Base-by-base conservation (phyloP, 768 basidiomycete species). In the Aureoboletus auriporus region DNA sequence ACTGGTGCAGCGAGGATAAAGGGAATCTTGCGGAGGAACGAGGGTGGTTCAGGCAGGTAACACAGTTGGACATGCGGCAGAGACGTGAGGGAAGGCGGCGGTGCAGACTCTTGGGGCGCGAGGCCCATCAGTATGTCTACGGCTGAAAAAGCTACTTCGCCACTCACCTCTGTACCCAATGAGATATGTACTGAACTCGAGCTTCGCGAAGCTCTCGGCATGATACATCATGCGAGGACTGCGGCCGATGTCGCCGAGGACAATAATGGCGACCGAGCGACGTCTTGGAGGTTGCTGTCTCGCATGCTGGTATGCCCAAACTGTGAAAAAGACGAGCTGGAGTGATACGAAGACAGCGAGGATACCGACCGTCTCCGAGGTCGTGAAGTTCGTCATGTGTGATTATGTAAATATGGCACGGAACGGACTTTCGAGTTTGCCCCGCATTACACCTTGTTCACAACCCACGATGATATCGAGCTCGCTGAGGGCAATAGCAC, bases 161-260 rank as follows among this genome's bases (percentile, higher is more conserved):
- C 44, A 35, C 78, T 55, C 55, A 92, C 95, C 93, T 68, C 74
- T 71, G 64, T 96, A 96, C 13, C 92, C 95, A 47, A 98, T 79
- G 14, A 99, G 61, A 57, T 82, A 80, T 2, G 91, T 92, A 50
- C 78, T 70, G 65, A 90, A 96, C 6, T 76, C 81, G 45, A 83
- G 77, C 48, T 84, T 79, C 34, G 90, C 86, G 62, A 99, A 89
- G 62, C 89, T 93, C 64, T 95, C 83, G 0, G 95, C 87, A 59
- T 99, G 96, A 65, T 97, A 97, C 91, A 97, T 95, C 91, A 97
- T 98, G 46, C 96, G 77, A 10, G 96, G 96, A 63, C 89, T 93
- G 49, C 96, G 79, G 2, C 95, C 96, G 41, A 99, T 83, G 71
- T 99, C 96, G 9, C 96, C 96, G 9, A 99, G 75, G 12, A 99